Conservation (phyloP, 2,329 filamentous ascomycete species). For the Ceratocystis eucalypticola region DNA sequence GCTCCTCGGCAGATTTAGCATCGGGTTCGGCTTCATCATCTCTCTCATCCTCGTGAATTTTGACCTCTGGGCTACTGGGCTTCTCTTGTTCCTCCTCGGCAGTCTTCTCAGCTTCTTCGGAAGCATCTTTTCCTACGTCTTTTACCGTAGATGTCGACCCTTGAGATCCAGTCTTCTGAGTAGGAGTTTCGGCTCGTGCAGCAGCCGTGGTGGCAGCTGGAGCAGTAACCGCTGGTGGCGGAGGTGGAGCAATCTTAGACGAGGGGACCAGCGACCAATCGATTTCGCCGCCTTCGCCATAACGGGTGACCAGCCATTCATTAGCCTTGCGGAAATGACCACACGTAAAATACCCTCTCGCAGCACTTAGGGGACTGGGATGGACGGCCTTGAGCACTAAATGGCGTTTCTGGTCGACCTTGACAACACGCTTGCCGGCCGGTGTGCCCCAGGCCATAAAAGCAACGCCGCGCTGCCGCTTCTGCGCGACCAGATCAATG, state of each 20-base stretch:
- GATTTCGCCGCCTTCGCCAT: slow-evolving; percentile 68
- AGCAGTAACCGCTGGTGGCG: slow-evolving; percentile 9
- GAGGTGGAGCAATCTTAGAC: slow-evolving; percentile 24
- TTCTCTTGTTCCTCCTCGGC: slow-evolving; percentile 16
- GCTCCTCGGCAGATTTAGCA: background rate
- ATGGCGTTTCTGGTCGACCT: slow-evolving; percentile 60
- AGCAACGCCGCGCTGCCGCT: slow-evolving; percentile 68
- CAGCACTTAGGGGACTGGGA: slow-evolving; percentile 82
- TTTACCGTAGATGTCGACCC: slow-evolving; percentile 3
- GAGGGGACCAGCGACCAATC: slow-evolving; percentile 56
- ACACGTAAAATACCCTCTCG: slow-evolving; percentile 69
- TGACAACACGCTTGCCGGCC: slow-evolving; percentile 64
- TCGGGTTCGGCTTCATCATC: slow-evolving; percentile 18
- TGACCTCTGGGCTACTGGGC: background rate
- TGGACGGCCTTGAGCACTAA: slow-evolving; percentile 77
- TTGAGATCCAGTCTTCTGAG: slow-evolving; percentile 1
- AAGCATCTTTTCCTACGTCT: slow-evolving; percentile 19
- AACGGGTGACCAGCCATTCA: slow-evolving; percentile 65
- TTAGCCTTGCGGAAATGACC: slow-evolving; percentile 72
- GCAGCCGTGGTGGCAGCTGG: slow-evolving; percentile 19
- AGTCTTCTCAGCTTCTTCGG: slow-evolving; percentile 19
- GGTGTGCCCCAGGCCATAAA: slow-evolving; percentile 90
- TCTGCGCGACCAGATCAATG: slow-evolving; percentile 72
- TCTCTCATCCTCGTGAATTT: slow-evolving; percentile 14
- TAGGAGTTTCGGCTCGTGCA: slow-evolving; percentile 8